phyloP scores from a whole-genome alignment of 768 basidiomycete species.

The Nevesoporus exiguus region DNA sequence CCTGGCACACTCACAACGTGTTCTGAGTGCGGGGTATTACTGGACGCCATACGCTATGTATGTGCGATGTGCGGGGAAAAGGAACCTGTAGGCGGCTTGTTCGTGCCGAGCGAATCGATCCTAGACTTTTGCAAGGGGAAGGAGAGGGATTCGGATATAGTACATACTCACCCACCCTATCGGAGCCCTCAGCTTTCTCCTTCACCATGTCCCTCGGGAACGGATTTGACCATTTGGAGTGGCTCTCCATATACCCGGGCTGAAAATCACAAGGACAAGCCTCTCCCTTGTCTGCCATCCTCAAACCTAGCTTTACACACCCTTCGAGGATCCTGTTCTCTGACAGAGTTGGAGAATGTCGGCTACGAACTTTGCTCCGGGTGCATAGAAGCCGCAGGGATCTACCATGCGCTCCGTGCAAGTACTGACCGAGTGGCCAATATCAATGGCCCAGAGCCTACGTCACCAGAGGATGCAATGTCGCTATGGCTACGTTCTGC shows the following conservation, averaged over 20 bases:
- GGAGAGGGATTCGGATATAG: slow-evolving; percentile 32
- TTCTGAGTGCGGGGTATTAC: slow-evolving; percentile 69
- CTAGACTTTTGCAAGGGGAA: slow-evolving; percentile 42
- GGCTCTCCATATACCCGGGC: slow-evolving; percentile 12
- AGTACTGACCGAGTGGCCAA: slow-evolving; percentile 32
- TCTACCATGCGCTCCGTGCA: slow-evolving; percentile 70
- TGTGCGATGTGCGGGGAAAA: slow-evolving; percentile 87
- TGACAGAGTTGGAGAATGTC: slow-evolving; percentile 5
- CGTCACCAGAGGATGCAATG: slow-evolving; percentile 52
- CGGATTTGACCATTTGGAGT: slow-evolving; percentile 15
- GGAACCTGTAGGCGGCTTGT: slow-evolving; percentile 36
- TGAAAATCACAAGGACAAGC: slow-evolving; percentile 35
- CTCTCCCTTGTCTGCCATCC: slow-evolving; percentile 43
- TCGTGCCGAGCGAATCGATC: slow-evolving; percentile 7
- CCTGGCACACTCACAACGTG: slow-evolving; percentile 71
- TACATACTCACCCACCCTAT: slow-evolving; percentile 35
- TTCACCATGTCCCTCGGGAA: slow-evolving; percentile 16
- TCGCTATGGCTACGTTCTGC: slow-evolving; percentile 65
- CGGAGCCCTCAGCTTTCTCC: slow-evolving; percentile 23
- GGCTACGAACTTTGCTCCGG: slow-evolving; percentile 85
- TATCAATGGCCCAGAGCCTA: slow-evolving; percentile 36
- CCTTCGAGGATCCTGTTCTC: background rate
- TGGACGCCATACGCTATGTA: slow-evolving; percentile 86
- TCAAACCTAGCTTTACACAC: slow-evolving; percentile 19
- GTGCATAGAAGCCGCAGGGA: slow-evolving; percentile 76